Conservation (phyloP, 345 rosid genomes). For the Pugionium dolabratum region DNA sequence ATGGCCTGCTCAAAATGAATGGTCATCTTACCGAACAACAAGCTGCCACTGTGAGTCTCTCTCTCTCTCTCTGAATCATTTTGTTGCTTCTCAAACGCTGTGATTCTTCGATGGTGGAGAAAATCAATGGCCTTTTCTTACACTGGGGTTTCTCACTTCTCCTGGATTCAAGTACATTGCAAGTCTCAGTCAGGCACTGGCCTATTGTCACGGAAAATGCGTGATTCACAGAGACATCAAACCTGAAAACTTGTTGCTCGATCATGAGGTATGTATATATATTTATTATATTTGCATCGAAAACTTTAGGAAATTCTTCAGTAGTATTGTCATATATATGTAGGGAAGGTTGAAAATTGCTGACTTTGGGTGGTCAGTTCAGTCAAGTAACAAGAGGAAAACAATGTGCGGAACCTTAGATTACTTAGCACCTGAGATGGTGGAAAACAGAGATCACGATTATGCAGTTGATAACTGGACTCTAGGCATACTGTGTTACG, state of each 20-base stretch:
- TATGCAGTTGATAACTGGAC: constrained; percentile 98
- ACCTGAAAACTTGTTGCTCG: constrained; percentile 94
- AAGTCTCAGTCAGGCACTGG: constrained; percentile 81
- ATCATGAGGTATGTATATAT: constrained; percentile 68
- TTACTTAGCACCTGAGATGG: constrained; percentile 97
- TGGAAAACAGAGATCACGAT: constrained; percentile 86
- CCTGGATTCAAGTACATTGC: constrained; percentile 68
- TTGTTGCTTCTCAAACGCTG: constrained; percentile 14
- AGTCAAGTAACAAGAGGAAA: constrained; percentile 81
- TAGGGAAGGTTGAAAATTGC: constrained; percentile 94
- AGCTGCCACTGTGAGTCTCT: constrained; percentile 70
- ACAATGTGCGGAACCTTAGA: constrained; percentile 99
- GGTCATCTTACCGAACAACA: constrained; percentile 65
- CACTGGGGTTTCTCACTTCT: neutral
- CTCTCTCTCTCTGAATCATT: neutral
- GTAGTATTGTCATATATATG: constrained; percentile 5
- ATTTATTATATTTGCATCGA: neutral
- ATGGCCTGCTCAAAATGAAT: constrained; percentile 56
- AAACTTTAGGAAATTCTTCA: neutral
- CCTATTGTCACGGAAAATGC: constrained; percentile 83
- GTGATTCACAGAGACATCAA: constrained; percentile 97
- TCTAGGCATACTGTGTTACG: constrained; percentile 85
- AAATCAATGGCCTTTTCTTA: neutral
- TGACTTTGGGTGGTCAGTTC: constrained; percentile 98
- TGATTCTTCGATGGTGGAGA: neutral